These are phyloP conservation scores for Pulveroboletus sp. DNA, from an alignment of 768 basidiomycete species.

Conservation along the genomic window DNA sequence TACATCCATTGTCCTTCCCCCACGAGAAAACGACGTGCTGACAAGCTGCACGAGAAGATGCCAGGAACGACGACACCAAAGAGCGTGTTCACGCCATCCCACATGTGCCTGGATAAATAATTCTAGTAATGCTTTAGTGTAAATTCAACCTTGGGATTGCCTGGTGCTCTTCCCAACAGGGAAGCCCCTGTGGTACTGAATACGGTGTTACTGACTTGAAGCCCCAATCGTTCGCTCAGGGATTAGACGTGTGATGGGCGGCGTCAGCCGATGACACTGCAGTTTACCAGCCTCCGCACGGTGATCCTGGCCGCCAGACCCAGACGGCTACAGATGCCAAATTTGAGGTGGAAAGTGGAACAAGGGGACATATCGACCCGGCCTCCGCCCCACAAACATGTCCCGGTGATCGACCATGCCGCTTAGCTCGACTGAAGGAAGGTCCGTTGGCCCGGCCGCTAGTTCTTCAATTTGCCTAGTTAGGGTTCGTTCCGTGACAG, in stretches of 20 bases:
- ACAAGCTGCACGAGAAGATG: too few species aligned
- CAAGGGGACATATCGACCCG: too few species aligned
- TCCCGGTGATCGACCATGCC: neutral
- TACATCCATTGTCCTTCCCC: neutral
- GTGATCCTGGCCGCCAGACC: too few species aligned
- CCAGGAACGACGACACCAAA: neutral
- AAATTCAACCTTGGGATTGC: neutral
- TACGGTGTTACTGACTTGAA: neutral
- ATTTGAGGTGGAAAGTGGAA: neutral
- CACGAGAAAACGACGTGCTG: neutral
- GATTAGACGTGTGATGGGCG: neutral
- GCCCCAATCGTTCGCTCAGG: neutral
- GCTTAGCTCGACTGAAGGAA: neutral
- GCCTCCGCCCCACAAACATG: too few species aligned
- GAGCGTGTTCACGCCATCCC: neutral
- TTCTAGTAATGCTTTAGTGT: conserved; percentile 1
- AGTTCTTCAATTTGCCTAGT: neutral
- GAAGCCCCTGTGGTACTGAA: neutral
- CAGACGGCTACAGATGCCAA: too few species aligned
- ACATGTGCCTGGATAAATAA: neutral
- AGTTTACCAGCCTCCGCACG: neutral
- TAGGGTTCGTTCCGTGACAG: neutral
- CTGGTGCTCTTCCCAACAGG: neutral
- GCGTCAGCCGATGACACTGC: neutral
- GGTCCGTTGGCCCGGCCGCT: too few species aligned